Percentiles rank a stretch among this genome's conserved stretches.
Conservation (phyloP, 169 alveolate species). For the Besnoitia besnoiti region DNA sequence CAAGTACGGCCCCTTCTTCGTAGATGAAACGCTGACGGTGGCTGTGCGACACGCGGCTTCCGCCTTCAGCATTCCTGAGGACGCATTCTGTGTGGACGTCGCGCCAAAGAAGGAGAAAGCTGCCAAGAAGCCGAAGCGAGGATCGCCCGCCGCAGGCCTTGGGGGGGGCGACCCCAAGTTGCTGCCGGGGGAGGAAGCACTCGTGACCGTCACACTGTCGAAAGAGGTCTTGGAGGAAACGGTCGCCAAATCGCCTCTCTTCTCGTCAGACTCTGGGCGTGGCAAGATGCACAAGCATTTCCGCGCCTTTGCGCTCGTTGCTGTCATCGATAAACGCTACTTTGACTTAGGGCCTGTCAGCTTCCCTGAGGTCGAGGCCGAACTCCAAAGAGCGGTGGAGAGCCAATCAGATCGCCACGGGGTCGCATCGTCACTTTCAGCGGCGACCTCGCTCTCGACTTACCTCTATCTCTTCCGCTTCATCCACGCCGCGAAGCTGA, state of each 20-base stretch:
- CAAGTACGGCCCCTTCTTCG: background rate
- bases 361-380: background rate
- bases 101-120: too few relatives aligned
- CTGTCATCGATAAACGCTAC: background rate
- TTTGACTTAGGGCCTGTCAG: background rate
- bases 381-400: background rate
- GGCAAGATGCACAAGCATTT: background rate
- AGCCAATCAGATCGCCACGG: background rate
- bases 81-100: background rate
- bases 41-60: background rate
- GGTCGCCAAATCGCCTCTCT: background rate
- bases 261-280: background rate
- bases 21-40: background rate
- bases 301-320: background rate
- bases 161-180: background rate
- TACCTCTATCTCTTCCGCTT: background rate
- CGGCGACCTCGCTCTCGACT: background rate
- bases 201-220: background rate
- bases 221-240: background rate
- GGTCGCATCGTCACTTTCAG: background rate
- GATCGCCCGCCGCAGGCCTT: too few relatives aligned
- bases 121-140: too few relatives aligned
- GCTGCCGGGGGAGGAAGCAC: background rate
- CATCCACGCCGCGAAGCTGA: background rate
- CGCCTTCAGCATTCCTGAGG: background rate